Evolutionary conservation across 2,329 filamentous ascomycete species (phyloP), one percentile per base, ranked within the genome.

Genomic region (Botrytis hyacinthi): DNA sequence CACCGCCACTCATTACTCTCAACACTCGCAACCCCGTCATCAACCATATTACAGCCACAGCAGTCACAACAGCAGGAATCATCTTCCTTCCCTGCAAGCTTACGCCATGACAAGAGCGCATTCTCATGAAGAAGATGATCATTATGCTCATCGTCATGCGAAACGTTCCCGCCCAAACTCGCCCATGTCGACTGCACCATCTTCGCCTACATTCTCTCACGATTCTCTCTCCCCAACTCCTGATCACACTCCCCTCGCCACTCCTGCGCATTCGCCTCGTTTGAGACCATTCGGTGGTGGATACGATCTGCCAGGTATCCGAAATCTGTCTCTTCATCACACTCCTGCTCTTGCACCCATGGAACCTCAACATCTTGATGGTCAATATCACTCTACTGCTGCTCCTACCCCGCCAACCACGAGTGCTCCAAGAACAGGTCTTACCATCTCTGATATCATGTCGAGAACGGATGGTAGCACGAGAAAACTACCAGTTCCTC

Each of bases 221-320:
- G 94, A 97, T 83, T 98, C 95, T 18, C 88, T 95, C 65, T 98
- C 95, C 16, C 96, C 95, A 7, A 99, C 95, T 2, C 96, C 95
- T 18, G 95, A 98, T 80, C 95, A 98, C 85, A 98, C 96, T n/a
- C 95, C 95, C n/a, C 90, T 98, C 73, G 95, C 95, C 42, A 99
- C 95, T 8, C 95, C 95, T 7, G 95, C 95, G 61, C 96, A 98
- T 83, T 98, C 95, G 29, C 96, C 96, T 70, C 93, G 96, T 61
- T 87, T 99, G 78, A 89, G 95, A 75, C 87, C 98, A 78, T 86
- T 87, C 73, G 85, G 87, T 75, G 87, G 86, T 77, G 90, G 92
- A 77, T 87, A 95, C 78, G 95, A 98, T 82, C 87, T 98, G 72
- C 95, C 96, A 46, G 94, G 93, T 61, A 90, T 99, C 78, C 91